Percentiles rank a stretch among this genome's conserved stretches.
These are phyloP conservation scores for Quercus alba DNA, from an alignment of 306 rosid genomes.

Conservation along the genomic window DNA sequence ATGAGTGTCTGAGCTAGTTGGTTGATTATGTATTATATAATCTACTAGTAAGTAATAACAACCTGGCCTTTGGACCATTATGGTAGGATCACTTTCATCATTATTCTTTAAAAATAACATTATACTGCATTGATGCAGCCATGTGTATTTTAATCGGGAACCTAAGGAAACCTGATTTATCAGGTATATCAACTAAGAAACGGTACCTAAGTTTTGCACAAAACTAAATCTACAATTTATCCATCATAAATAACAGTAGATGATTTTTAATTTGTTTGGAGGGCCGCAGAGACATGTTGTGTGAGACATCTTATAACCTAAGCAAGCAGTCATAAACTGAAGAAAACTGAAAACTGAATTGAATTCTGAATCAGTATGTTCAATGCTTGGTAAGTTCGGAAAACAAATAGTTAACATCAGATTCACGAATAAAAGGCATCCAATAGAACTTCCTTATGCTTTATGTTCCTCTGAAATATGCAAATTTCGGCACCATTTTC, in stretches of 20 bases:
- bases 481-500: background rate
- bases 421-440: conserved; percentile 12
- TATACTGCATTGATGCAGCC: too few species aligned
- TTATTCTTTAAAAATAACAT: too few species aligned
- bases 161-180: too few species aligned
- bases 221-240: too few species aligned
- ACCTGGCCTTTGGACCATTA: too few species aligned
- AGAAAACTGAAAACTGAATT: conserved; percentile 2
- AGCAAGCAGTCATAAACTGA: background rate
- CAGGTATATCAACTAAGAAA: too few species aligned
- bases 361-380: background rate
- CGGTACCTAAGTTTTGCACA: too few species aligned
- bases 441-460: conserved; percentile 17
- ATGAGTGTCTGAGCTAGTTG: too few species aligned
- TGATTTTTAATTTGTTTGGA: background rate
- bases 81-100: too few species aligned
- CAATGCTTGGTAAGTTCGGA: conserved; percentile 14
- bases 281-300: background rate
- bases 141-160: too few species aligned
- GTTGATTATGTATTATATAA: too few species aligned
- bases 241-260: background rate
- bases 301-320: background rate
- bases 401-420: conserved; percentile 3
- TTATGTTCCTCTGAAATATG: conserved; percentile 12
- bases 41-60: too few species aligned